A percentile compares a stretch with the other conserved stretches of the same genome.
phyloP scores from a whole-genome alignment of 331 rosid genomes.

The Quercus phellos region DNA sequence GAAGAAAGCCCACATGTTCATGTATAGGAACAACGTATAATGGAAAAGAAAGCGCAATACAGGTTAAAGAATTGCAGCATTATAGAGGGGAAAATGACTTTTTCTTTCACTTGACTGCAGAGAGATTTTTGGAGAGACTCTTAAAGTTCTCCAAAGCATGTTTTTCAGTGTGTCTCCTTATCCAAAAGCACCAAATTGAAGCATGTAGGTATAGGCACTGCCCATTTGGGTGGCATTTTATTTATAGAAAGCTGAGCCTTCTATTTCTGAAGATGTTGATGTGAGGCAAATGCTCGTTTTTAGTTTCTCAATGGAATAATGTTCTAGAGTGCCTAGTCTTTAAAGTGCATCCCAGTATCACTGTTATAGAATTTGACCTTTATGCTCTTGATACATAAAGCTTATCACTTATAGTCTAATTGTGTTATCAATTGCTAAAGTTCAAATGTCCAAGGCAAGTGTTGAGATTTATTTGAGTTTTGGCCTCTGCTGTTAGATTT shows the following conservation, averaged over 20 bases:
- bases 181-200: background rate
- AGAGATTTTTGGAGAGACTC: background rate
- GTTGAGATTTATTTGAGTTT: background rate
- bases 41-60: background rate
- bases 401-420: background rate
- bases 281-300: background rate
- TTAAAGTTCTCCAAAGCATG: background rate
- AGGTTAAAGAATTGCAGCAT: background rate
- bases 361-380: background rate
- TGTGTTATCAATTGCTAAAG: background rate
- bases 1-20: background rate
- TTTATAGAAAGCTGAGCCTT: background rate
- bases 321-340: background rate
- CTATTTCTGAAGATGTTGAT: background rate
- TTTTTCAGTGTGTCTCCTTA: background rate
- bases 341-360: background rate
- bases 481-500: background rate
- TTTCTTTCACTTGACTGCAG: background rate
- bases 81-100: background rate
- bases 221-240: background rate
- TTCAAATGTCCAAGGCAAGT: background rate
- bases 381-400: background rate
- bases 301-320: background rate
- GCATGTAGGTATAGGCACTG: background rate
- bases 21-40: background rate